A percentile compares a stretch with the other conserved stretches of the same genome.
These are phyloP conservation scores for Agarophyton chilense DNA, from an alignment of 23 red algal species.

Conservation along the genomic window DNA sequence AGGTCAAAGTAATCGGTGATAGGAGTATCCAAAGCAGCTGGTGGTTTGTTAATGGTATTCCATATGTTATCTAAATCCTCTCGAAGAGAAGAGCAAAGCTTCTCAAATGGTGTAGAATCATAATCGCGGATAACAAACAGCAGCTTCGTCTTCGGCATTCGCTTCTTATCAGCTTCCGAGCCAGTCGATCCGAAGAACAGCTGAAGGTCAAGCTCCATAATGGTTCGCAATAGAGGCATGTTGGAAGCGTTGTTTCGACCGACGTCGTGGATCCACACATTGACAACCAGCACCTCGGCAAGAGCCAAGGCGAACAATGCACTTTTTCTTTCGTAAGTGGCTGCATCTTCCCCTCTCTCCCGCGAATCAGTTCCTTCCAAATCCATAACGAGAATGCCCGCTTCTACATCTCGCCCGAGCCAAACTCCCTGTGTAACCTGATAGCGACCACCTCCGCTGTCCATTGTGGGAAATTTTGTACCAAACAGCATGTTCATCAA, in stretches of 20 bases:
- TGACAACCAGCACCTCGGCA: constrained; percentile 89
- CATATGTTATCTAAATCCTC: constrained; percentile 90
- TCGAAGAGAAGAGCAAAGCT: constrained; percentile 67
- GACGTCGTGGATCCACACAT: constrained; percentile 96
- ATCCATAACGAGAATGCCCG: constrained; percentile 84
- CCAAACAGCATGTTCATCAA: constrained; percentile 95
- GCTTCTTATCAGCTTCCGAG: constrained; percentile 8
- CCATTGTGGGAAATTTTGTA: constrained; percentile 95
- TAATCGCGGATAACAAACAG: constrained; percentile 97
- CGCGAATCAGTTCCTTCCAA: constrained; percentile 97
- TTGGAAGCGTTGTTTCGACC: constrained; percentile 96
- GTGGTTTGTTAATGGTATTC: constrained; percentile 86
- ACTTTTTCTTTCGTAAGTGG: constrained; percentile 90
- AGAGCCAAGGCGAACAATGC: constrained; percentile 94
- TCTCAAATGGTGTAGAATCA: constrained; percentile 82
- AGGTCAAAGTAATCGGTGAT: constrained; percentile 89
- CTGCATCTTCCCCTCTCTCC: constrained; percentile 96
- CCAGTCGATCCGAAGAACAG: constrained; percentile 76
- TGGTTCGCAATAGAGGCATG: constrained; percentile 83
- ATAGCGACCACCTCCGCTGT: constrained; percentile 80
- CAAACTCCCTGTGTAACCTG: constrained; percentile 98
- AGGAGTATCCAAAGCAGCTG: constrained; percentile 36
- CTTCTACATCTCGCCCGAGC: constrained; percentile 72
- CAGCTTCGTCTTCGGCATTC: constrained; percentile 86
- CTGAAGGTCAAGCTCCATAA: constrained; percentile 93